Evolutionary conservation across 1,139 yeast species (phyloP), one percentile per base, ranked within the genome.

Genomic region (Yamadazyma aaseri): DNA sequence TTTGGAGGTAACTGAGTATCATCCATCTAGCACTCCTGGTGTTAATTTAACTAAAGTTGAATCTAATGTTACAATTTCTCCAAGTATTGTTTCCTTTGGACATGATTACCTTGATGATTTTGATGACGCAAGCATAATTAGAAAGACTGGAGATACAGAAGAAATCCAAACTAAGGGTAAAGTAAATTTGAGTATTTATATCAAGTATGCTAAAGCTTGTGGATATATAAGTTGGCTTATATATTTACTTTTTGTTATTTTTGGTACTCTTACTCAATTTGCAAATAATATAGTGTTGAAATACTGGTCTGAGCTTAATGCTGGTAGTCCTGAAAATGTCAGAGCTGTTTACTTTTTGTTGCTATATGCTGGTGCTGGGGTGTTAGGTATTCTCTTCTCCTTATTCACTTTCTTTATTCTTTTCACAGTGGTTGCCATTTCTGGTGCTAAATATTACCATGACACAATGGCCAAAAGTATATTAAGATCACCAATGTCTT

Each of bases 401-500:
- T 56, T 64, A 26, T 12, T 56, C 14, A 53, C 64, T 2, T 53
- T 62, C 0, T 44, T 54, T 33, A 47, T 65, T 25, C 45, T 65
- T n/a, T 61, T 66, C 63, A 51, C 58, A 2, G 58, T 44, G 34
- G 56, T 65, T 38, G 55, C 58, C 15, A 50, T 64, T 20, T 51
- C 49, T 31, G 68, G 65, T 6, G 55, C 70, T n/a, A 54, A 38
- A 23, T 49, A 49, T 36, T 62, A 65, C 48, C 73, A 66, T 41
- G 65, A 63, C 35, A 55, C 51, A 17, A 61, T 65, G 69, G 67
- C 69, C 3, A 40, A 46, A 28, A 46, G 59, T n/a, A 61, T 66
- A 1, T 53, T 65, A 37, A 53, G 67, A 37, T 56, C 71, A 2
- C 73, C 73, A 25, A 66, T 66, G 73, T 58, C 67, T 2, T 65